phyloP scores from a whole-genome alignment of 2,329 filamentous ascomycete species.

The Venturia effusa region DNA sequence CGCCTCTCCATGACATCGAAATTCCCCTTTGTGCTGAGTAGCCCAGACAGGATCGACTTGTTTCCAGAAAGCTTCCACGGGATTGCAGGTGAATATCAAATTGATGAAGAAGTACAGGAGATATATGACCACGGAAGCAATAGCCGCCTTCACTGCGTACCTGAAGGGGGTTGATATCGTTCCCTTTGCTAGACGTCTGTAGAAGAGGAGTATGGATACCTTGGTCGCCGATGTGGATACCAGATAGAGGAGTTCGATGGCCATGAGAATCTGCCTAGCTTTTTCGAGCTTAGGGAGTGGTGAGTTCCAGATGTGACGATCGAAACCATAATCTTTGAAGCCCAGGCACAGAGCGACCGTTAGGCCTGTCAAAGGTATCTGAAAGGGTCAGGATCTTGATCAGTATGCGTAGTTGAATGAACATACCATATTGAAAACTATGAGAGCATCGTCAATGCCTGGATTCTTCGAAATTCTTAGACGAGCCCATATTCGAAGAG shows the following conservation, averaged over 20 bases:
- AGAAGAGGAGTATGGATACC: slow-evolving; percentile 16
- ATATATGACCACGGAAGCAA: slow-evolving; percentile 12
- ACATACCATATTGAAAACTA: slow-evolving; percentile 15
- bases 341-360: neutral
- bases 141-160: slow-evolving; percentile 7
- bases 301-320: slow-evolving; percentile 6
- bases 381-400: slow-evolving; percentile 3
- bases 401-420: neutral
- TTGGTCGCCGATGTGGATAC: slow-evolving; percentile 15
- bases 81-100: slow-evolving; percentile 14
- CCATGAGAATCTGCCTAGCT: slow-evolving; percentile 14
- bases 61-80: slow-evolving; percentile 16
- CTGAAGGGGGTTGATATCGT: slow-evolving; percentile 5
- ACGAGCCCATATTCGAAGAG: slow-evolving; percentile 15
- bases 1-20: slow-evolving; percentile 15
- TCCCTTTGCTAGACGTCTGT: slow-evolving; percentile 14
- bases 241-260: slow-evolving; percentile 17
- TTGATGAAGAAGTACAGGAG: slow-evolving; percentile 13
- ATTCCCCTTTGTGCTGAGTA: slow-evolving; percentile 11
- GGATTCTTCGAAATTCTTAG: slow-evolving; percentile 13
- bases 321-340: slow-evolving; percentile 5
- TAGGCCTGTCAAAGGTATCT: slow-evolving; percentile 14
- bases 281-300: slow-evolving; percentile 6
- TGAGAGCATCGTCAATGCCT: slow-evolving; percentile 16
- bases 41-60: slow-evolving; percentile 14